Evolutionary conservation across 1,139 yeast species (phyloP), one percentile per base, ranked within the genome.

Genomic region (Lodderomyces jiufengensis): DNA sequence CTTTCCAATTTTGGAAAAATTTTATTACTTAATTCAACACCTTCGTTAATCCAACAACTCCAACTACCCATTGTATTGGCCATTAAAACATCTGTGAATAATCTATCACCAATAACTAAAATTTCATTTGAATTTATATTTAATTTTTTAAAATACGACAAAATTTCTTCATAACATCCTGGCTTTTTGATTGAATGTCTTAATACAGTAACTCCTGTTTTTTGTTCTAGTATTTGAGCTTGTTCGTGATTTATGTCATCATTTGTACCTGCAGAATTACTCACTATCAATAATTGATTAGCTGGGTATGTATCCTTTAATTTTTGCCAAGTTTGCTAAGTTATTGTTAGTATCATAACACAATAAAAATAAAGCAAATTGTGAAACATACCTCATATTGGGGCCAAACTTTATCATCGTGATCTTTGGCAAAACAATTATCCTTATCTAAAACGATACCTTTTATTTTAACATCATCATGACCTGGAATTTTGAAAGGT

Each of bases 391-490:
- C 63, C 29, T 51, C 48, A 51, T 88, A 87, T 2, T 63, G 84
- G 0, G 85, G 88, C 86, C 88, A 88, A 2, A 92, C 84, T 42
- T 77, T 74, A 48, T 82, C 84, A 40, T 80, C 84, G 41, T 86
- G 84, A 32, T 94, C 95, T 46, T 74, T 72, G 4, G 98, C 95
- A 57, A 92, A 84, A 53, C 97, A 92, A 56, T 92, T 94, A 59
- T 92, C 99, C 57, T 94, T 92, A 55, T 92, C 99, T 21, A 92
- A 67, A 0, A 92, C 94, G 3, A 92, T 73, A 0, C 94, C 96
- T 47, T 77, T 82, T 42, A 88, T 84, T 11, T 36, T 43, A 5
- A 45, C 51, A 33, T 55, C 44, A 5, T 52, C 50, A 9, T 58
- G 54, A 9, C 54, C 47, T 3, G 67, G 63, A 9, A 73, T 52